Evolutionary conservation across 192 early-diverging fungal genomes (phyloP), one percentile per base, ranked within the genome.

Genomic region (Rhizophagus clarus): DNA sequence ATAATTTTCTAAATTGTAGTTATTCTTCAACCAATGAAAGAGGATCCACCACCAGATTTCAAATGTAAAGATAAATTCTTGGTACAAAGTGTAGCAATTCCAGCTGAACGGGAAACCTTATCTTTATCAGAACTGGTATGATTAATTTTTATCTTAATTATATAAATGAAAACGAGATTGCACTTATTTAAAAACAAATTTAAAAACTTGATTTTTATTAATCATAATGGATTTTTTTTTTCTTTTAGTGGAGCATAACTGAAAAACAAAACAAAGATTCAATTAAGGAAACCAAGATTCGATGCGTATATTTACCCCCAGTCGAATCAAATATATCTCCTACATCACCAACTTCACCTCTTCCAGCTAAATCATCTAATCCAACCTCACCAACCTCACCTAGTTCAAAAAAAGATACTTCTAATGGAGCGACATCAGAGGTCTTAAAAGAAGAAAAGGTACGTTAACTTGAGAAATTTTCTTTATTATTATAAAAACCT

Each of bases 31-130:
- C 91, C 95, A 12, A 93, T 96, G 89, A 90, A 89, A 83, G 94
- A 94, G 73, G 96, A 97, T 37, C 92, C 92, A 22, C 88, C 94
- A 26, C 79, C 84, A 1, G 94, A 93, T 74, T 91, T 85, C 79
- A 96, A 94, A 80, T 95, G 95, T 88, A 95, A 95, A 80, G 98
- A 99, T 91, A 99, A 99, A 87, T 99, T 99, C 80, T 84, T 98
- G 67, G 91, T 99, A 29, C 95, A 97, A 84, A 94, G 91, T 80
- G 91, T 98, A 74, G 87, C 90, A 81, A 90, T 97, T 22, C 89
- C 92, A 24, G 85, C 86, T 29, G 92, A 95, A 62, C 85, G 92
- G 75, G 88, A 93, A 72, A 84, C 84, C 2, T 83, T 95, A 79
- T 84, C 88, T 28, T 80, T 89, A 34, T 80, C 87, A n/a, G 94